Conservation (phyloP, 176 grass and related monocot species). For the Luzula sylvatica region DNA sequence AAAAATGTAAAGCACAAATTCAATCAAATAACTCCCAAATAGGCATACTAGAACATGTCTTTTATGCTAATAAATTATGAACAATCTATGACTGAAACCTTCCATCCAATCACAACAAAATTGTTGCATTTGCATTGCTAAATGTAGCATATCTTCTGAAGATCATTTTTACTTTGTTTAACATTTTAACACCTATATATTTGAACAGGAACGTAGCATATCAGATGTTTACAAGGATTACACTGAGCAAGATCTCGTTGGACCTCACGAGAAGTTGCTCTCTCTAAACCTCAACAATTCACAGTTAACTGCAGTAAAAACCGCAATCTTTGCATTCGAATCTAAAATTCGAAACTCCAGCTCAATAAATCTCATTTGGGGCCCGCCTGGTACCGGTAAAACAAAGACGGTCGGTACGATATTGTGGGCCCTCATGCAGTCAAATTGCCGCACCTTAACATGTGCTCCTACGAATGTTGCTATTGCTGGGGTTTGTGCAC, state of each 20-base stretch:
- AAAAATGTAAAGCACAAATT: neutral
- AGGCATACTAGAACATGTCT: neutral
- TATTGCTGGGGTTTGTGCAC: constrained; percentile 13
- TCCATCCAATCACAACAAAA: neutral
- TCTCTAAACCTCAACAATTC: constrained; percentile 29
- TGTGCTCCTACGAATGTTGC: constrained; percentile 40
- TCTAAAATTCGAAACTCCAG: neutral
- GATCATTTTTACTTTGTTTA: neutral
- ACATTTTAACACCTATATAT: neutral
- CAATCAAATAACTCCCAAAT: neutral
- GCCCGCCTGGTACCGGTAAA: constrained; percentile 42
- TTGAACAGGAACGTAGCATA: neutral
- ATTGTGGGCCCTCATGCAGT: constrained; percentile 18
- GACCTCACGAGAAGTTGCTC: constrained; percentile 1
- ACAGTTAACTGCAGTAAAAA: constrained; percentile 23
- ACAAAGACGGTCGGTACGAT: constrained; percentile 34
- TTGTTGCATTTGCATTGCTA: neutral
- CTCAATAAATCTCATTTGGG: constrained; percentile 47
- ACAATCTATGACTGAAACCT: neutral
- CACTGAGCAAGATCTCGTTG: neutral
- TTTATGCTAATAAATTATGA: too few species aligned
- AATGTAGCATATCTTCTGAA: neutral
- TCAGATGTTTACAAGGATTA: constrained; percentile 6
- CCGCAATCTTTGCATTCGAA: constrained; percentile 18
- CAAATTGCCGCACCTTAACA: constrained; percentile 14